Evolutionary conservation across 805 yeast species (phyloP).

Genomic region (Ogataea paradorogensis): DNA sequence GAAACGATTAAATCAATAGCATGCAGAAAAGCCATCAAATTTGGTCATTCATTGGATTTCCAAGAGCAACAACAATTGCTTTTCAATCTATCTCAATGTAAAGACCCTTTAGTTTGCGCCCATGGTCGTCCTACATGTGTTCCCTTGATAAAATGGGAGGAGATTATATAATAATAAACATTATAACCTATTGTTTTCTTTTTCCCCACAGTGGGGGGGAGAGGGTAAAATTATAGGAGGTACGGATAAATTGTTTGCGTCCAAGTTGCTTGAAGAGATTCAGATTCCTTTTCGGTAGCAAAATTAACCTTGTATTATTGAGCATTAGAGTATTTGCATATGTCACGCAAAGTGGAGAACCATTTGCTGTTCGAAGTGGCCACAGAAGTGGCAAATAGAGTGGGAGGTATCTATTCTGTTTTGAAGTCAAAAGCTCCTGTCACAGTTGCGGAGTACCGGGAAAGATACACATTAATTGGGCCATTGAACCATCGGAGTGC

Average conservation of each 20-base stretch:
- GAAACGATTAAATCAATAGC: constrained; percentile 59
- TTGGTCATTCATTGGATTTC: constrained; percentile 53
- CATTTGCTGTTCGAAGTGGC: constrained; percentile 91
- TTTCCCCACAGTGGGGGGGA: constrained; percentile 2
- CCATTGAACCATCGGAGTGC: constrained; percentile 75
- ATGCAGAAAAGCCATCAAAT: constrained; percentile 67
- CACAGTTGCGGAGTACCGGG: constrained; percentile 89
- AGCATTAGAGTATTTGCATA: constrained; percentile 23
- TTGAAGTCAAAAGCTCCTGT: constrained; percentile 95
- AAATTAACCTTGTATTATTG: constrained; percentile 1
- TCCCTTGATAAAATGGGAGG: constrained; percentile 38
- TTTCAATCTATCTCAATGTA: constrained; percentile 42
- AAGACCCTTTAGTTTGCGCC: constrained; percentile 74
- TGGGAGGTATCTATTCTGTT: constrained; percentile 97
- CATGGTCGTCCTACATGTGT: constrained; percentile 79
- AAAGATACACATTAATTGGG: constrained; percentile 82
- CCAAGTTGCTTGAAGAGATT: neutral
- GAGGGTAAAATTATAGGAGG: constrained; percentile 9
- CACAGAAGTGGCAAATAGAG: constrained; percentile 96
- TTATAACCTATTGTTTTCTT: constrained; percentile 1
- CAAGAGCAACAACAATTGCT: constrained; percentile 47
- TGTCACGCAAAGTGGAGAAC: constrained; percentile 83
- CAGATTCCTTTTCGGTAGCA: neutral
- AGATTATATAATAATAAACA: neutral
- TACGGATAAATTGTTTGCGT: constrained; percentile 3